Evolutionary conservation across 306 rosid species (phyloP), one percentile per base, ranked within the genome.

Genomic region (Aeschynomene evenia): DNA sequence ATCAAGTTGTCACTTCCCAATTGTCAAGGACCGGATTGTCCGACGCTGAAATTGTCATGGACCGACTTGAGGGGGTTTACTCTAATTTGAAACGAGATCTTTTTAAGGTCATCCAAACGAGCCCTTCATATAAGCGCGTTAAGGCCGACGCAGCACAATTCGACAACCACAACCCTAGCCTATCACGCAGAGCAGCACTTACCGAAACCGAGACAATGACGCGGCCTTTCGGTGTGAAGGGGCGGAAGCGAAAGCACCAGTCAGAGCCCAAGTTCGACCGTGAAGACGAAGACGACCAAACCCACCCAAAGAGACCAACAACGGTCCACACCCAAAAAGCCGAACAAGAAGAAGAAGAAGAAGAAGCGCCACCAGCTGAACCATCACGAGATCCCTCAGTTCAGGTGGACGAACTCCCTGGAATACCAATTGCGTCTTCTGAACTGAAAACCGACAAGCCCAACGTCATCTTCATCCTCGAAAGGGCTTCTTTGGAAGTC

Each of bases 401-500:
- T 3, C 70, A 50, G 13, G 34, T 50, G 1, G 36, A 39, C 8
- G 75, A 62, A 70, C 63, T 77, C 2, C 19, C 15, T 2, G 76
- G 76, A 13, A 77, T 77, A 4, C 81, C 81, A 40, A 77, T 62
- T 70, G 36, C 52, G 1, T 76, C 66, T 0, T 21, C 4, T 4
- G 72, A 62, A 2, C 40, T 29, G 0, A 43, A 69, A 11, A 42
- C n/a, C n/a, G 63, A 66, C 28, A 81, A 50, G 16, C 77, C 88
- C 12, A 85, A 83, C 42, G 88, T 84, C 13, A 77, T 84, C 29
- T 93, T 88, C 60, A 63, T 93, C 56, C 98, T 93, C 11, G 97
- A 93, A 83, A 90, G 54, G 76, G 96, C 98, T 86, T 88, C 85
- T 64, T 55, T 88, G 75, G 93, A 93, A 79, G 88, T 86, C 24